Evolutionary conservation across 2,329 filamentous ascomycete genomes (phyloP), one percentile per base, ranked within the genome.

Genomic region (Colletotrichum karsti): DNA sequence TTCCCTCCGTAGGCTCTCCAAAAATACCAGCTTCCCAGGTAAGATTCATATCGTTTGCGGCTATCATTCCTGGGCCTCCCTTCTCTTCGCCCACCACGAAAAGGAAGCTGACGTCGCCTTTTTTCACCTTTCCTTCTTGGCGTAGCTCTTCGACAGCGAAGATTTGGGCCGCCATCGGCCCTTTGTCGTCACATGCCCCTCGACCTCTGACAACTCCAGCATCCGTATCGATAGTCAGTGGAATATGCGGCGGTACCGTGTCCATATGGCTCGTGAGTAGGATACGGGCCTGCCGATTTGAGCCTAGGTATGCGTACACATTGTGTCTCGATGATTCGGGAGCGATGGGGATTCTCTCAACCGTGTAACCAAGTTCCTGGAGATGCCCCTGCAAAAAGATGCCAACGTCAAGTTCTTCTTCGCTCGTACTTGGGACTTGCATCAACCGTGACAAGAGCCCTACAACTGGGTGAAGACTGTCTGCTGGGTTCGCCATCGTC

Each of bases 1-100:
- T 92, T 41, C 86, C 82, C 71, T 93, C 91, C 0, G 92, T 94
- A 1, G 92, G 92, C 74, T 94, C 92, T 13, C 91, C 92, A 74
- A 94, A 94, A 71, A 90, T 89, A 67, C 91, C 84, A 6, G 90
- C 85, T 53, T 90, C 85, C 83, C 89, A 91, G 18, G 63, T 74
- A 72, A 85, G 69, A 57, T 81, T 77, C 44, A 88, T 76, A 5
- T 81, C 76, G 73, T 90, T 82, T 2, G 78, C 81, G 22, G 75
- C 76, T 33, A 69, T 53, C 92, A 94, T 94, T 6, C 92, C 92
- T 51, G 88, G 86, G 4, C 92, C 92, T 41, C 85, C 85, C 13
- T 83, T 84, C 74, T 93, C 92, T 75, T 94, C 92, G 46, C 90
- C 91, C 0, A 93, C 90, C 0, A 86, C 84, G 66, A 83, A 86